Evolutionary conservation across 2,329 filamentous ascomycete genomes (phyloP).

Genomic region (Neopestalotiopsis clavispora): DNA sequence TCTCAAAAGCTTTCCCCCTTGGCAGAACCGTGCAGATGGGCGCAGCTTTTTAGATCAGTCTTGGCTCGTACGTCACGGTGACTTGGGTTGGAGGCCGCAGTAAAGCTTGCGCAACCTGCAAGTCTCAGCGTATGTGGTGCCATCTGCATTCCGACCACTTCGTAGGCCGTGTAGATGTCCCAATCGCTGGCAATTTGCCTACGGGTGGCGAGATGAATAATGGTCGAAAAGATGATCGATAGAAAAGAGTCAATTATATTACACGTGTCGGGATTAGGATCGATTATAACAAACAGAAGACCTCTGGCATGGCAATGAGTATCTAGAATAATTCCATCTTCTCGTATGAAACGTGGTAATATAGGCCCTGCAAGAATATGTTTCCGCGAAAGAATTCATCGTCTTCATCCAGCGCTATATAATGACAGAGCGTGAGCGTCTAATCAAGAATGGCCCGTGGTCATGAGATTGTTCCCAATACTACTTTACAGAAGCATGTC

Average conservation of each 20-base stretch:
- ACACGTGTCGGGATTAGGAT: neutral
- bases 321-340: too few species aligned
- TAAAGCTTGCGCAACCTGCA: neutral
- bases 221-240: neutral
- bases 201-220: neutral
- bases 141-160: neutral
- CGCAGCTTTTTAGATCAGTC: neutral
- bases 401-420: too few species aligned
- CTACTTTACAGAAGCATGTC: too few species aligned
- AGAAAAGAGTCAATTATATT: neutral
- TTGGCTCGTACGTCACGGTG: neutral
- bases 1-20: neutral
- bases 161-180: too few species aligned
- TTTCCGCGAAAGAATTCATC: too few species aligned
- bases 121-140: neutral
- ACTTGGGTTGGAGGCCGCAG: neutral
- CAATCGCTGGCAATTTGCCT: neutral
- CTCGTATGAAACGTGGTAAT: too few species aligned
- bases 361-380: too few species aligned
- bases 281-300: neutral
- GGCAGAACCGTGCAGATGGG: neutral
- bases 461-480: too few species aligned
- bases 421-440: too few species aligned
- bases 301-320: too few species aligned
- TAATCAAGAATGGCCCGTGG: too few species aligned